phyloP scores from a whole-genome alignment of 352 stramenopile genomes.

The Thalassiosira exigua region DNA sequence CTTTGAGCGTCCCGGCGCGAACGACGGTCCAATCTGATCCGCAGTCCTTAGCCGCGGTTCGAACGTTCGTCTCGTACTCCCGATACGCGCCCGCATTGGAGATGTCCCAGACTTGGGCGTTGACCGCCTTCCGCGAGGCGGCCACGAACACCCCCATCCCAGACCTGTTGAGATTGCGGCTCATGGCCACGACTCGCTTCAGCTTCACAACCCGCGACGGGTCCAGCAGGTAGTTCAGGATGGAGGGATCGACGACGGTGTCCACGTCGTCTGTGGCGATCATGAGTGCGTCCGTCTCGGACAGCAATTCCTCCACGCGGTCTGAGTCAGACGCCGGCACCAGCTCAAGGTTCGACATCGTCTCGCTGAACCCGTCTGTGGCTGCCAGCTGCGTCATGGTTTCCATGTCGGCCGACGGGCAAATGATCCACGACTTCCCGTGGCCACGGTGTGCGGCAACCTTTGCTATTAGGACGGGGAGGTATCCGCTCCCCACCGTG shows the following conservation, averaged over 20 bases:
- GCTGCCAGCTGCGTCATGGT: slow-evolving; percentile 19
- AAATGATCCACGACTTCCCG: slow-evolving; percentile 41
- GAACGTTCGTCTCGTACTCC: slow-evolving; percentile 41
- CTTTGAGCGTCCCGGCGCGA: slow-evolving; percentile 28
- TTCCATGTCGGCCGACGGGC: slow-evolving; percentile 17
- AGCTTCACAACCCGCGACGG: slow-evolving; percentile 6
- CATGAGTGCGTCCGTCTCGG: slow-evolving; percentile 30
- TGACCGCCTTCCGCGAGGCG: slow-evolving; percentile 44
- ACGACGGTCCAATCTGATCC: slow-evolving; percentile 48
- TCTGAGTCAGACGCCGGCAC: slow-evolving; percentile 18
- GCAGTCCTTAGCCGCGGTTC: slow-evolving; percentile 8
- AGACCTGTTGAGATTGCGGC: slow-evolving; percentile 42
- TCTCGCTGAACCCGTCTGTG: slow-evolving; percentile 6
- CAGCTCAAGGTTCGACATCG: slow-evolving; percentile 16
- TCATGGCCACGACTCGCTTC: slow-evolving; percentile 36
- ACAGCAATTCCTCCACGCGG: slow-evolving; percentile 11
- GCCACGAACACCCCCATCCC: slow-evolving; percentile 46
- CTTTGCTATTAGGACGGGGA: slow-evolving; percentile 37
- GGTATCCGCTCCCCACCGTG: slow-evolving; percentile 36
- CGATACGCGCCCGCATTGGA: slow-evolving; percentile 19
- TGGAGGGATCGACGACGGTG: slow-evolving; percentile 15
- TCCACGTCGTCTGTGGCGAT: slow-evolving; percentile 33
- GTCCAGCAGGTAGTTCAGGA: slow-evolving; percentile 33
- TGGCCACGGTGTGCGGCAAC: slow-evolving; percentile 22
- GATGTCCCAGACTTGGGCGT: slow-evolving; percentile 56